Base-by-base conservation (phyloP, 2,329 filamentous ascomycete genomes). In the Aureobasidium sp. region DNA sequence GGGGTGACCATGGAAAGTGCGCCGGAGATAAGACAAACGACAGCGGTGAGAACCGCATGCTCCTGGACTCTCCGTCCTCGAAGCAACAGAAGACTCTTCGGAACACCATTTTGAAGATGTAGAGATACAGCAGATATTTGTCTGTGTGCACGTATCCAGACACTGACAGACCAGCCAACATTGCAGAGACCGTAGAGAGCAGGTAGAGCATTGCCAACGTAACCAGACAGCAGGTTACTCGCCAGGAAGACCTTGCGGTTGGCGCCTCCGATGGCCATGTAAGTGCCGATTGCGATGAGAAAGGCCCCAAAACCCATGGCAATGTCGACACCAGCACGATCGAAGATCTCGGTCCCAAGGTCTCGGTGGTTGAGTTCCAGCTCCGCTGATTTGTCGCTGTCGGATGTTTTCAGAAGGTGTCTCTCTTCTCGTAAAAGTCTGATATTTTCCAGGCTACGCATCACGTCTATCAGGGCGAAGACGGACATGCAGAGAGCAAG, bases 181-280 rank as follows among this genome's bases (percentile, higher is more conserved):
- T 87, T 88, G 48, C 81, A 63, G 0, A 87, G 60, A 2, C 84
- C 86, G 55, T 83, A 88, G 0, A 82, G 29, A 0, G 84, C 84
- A 2, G 84, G 80, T 1, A 84, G 80, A 0, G 80, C 76, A 66
- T 88, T 88, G 3, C 86, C 86, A 23, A 88, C 76, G 66, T 87
- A 88, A 1, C 86, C 86, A 0, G 86, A 87, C 0, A 88, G 72
- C 2, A 87, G 72, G 64, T 88, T 88, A 69, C 82, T 86, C 0
- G 82, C 80, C 0, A 74, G 5, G 64, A 74, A 88, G 0, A 87
- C 77, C 0, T 42, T 66, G 0, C 36, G 73, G 56, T 86, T 77
- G 0, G 77, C 80, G 1, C 86, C 86, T 1, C 77, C 83, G 20
- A 88, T 87, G 13, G 86, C 86, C 80, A 88, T 79, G 66, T 82